These are phyloP conservation scores for Fagopyrum esculentum DNA, from an alignment of 148 eudicot species.

Conservation along the genomic window DNA sequence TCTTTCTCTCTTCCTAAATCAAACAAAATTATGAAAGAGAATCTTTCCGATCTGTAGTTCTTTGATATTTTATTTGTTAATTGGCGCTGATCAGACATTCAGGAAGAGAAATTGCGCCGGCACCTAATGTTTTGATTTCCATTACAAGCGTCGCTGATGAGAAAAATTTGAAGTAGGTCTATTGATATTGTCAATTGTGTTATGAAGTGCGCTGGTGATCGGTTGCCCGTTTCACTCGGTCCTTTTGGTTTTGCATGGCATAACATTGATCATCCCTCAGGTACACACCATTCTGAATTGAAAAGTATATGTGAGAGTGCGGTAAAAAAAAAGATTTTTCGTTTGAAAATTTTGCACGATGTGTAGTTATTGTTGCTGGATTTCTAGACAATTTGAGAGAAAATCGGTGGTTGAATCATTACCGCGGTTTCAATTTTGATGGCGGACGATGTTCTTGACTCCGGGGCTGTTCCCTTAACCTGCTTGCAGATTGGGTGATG, in stretches of 20 bases:
- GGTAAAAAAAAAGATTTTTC: neutral
- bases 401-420: constrained; percentile 3
- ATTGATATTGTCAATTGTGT: neutral
- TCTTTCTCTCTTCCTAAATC: neutral
- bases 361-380: constrained; percentile 20
- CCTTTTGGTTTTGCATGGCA: neutral
- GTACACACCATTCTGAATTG: neutral
- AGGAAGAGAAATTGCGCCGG: neutral
- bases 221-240: neutral
- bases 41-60: neutral
- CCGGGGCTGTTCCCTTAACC: constrained; percentile 4
- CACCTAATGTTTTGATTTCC: neutral
- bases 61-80: neutral
- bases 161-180: neutral
- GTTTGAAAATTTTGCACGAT: neutral
- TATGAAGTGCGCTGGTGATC: constrained; percentile 3
- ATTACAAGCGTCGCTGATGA: neutral
- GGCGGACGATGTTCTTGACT: neutral
- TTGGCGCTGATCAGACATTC: neutral
- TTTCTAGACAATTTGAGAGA: constrained; percentile 16
- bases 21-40: neutral
- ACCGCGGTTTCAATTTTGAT: neutral
- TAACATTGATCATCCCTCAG: neutral
- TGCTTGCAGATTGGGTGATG: constrained; percentile 9
- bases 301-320: neutral